These are phyloP conservation scores for Schoenoplectus triqueter DNA, from an alignment of 202 grass and related monocot genomes.

Conservation along the genomic window DNA sequence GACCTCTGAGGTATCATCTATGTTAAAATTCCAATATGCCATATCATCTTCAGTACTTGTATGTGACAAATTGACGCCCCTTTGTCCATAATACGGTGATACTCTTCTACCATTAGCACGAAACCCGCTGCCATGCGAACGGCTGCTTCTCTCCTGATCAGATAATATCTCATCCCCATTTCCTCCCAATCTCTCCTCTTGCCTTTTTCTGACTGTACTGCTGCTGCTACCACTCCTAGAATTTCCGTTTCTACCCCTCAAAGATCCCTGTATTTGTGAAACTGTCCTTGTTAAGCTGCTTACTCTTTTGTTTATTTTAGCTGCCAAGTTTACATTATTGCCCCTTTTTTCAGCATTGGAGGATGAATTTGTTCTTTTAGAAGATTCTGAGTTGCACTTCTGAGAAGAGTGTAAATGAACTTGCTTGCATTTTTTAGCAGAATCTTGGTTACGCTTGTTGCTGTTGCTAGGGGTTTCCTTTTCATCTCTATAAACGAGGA, in stretches of 20 bases:
- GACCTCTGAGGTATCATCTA: constrained; percentile 36
- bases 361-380: constrained; percentile 24
- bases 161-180: constrained; percentile 17
- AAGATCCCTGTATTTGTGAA: constrained; percentile 39
- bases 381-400: constrained; percentile 24
- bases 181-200: constrained; percentile 23
- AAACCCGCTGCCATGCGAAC: constrained; percentile 1
- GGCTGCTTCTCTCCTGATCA: constrained; percentile 1
- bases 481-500: constrained; percentile 76
- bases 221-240: not conserved
- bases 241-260: constrained; percentile 36
- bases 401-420: constrained; percentile 14
- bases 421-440: constrained; percentile 43
- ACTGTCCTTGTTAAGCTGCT: constrained; percentile 38
- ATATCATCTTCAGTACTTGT: constrained; percentile 38
- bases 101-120: constrained; percentile 26
- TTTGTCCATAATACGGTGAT: constrained; percentile 10
- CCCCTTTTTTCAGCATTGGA: constrained; percentile 23
- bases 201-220: constrained; percentile 12
- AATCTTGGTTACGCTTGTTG: constrained; percentile 32
- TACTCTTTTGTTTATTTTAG: constrained; percentile 38
- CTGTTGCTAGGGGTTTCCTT: constrained; percentile 23
- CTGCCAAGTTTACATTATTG: constrained; percentile 34
- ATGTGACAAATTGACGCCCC: not conserved
- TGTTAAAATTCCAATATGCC: constrained; percentile 36